Base-by-base conservation (phyloP, 805 yeast genomes). In the Lipomyces sp. region DNA sequence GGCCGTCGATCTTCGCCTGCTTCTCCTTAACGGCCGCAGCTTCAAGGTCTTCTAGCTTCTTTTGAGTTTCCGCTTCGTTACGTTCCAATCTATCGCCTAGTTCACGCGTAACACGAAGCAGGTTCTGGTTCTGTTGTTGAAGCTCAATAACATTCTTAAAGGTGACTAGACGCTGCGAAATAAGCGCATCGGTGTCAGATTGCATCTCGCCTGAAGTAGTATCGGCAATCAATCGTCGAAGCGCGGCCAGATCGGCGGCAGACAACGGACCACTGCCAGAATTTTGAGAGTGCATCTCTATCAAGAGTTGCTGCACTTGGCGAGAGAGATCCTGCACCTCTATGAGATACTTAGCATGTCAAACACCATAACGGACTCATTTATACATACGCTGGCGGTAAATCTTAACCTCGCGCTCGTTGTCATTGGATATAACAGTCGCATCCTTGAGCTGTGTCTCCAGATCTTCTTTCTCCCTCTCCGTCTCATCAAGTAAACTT, bases 281-380 rank as follows among this genome's bases (percentile, higher is more conserved):
- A 1, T 89, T 79, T 35, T 86, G 81, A 1, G 90, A 81, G 73
- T 90, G 91, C 50, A 74, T 65, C 63, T 80, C 80, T 15, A 89
- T 83, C 50, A 94, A 80, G 48, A 92, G 81, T 59, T 82, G 83
- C 71, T 90, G 91, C n/a, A 95, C 84, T 75, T 94, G 98, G 54
- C 87, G 86, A 5, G 96, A 90, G 51, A 94, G 79, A 73, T 94
- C 98, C 35, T 82, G 78, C 54, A 88, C 84, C 67, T 70, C 69
- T 88, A 86, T 64, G 15, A 11, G 42, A 2, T 83, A 84, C 56
- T 83, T 81, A 69, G 89, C 75, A 4, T 84, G 78, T 54, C 79
- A 76, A 62, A 85, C 89, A 11, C 77, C 74, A 42, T 8, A 15
- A 30, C 13, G 32, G 11, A 29, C n/a, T 35, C 7, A 57, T 2